Percentiles rank a stretch among this genome's conserved stretches.
phyloP scores from a whole-genome alignment of 805 yeast species.

The Vanderwaltozyma verrucispora region DNA sequence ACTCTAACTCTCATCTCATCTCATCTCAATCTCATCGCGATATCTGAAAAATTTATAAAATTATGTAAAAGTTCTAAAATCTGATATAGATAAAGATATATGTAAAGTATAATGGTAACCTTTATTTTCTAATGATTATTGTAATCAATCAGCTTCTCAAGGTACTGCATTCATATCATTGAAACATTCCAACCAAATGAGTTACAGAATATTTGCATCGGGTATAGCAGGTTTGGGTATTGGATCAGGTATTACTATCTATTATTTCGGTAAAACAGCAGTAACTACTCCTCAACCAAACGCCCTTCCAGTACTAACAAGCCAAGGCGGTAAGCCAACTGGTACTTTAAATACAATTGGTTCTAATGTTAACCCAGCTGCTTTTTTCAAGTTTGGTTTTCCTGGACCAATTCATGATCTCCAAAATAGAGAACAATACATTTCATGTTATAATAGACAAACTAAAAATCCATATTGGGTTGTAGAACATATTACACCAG shows the following conservation, averaged over 20 bases:
- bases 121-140: no score
- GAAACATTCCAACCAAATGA: no score
- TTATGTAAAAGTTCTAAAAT: no score
- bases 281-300: not conserved
- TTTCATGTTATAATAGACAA: slow-evolving; percentile 77
- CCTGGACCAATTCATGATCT: slow-evolving; percentile 94
- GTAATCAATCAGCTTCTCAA: no score
- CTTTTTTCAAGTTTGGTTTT: slow-evolving; percentile 81
- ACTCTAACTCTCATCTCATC: no score
- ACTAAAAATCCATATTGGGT: slow-evolving; percentile 81
- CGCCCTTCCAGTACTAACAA: slow-evolving; percentile 6
- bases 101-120: no score
- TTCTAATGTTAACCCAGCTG: slow-evolving; percentile 55
- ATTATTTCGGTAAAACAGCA: slow-evolving; percentile 25
- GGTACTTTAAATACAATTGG: not conserved
- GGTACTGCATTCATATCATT: no score
- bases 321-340: slow-evolving; percentile 4
- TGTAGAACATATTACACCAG: slow-evolving; percentile 76
- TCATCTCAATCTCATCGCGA: no score
- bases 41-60: no score
- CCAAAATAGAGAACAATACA: slow-evolving; percentile 60
- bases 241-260: slow-evolving; percentile 28
- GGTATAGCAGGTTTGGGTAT: slow-evolving; percentile 24
- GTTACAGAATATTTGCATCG: slow-evolving; percentile 18
- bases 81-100: no score